Evolutionary conservation across 2,329 filamentous ascomycete species (phyloP), one percentile per base, ranked within the genome.

Genomic region (Lachnellula suecica): DNA sequence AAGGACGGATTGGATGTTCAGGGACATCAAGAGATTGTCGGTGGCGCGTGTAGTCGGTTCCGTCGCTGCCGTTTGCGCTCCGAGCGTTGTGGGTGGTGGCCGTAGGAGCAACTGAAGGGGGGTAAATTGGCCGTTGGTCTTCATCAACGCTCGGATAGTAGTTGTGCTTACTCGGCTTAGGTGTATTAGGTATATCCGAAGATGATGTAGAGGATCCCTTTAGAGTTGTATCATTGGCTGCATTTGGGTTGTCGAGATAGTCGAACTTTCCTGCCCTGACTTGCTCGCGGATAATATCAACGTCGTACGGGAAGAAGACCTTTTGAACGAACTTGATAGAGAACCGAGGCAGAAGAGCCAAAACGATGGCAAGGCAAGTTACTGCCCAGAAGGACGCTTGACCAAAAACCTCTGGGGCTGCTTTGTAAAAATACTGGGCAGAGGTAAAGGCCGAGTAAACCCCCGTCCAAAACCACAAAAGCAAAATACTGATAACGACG

Each of bases 401-500:
- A 24, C 83, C 83, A 60, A 96, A 97, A 9, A 95, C 83, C 71
- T 97, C 83, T 1, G 80, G 72, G 4, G 84, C 93, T 2, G 89
- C 82, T 59, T 87, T 78, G 74, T 93, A 97, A 71, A 97, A 89
- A 64, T 83, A 82, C 2, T 80, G 78, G 0, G 85, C 85, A 6
- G 59, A 58, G 6, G 44, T 55, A 50, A 66, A 85, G 27, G 70
- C 72, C 4, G 64, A 71, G 73, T 95, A 99, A 34, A 96, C 80
- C 25, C 91, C 94, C 5, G 94, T 97, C 91, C 94, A 97, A 74
- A 96, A 88, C 78, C 91, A 99, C 66, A 97, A 83, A 63, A 97
- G 82, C 25, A 97, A 70, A 57, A 88, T 88, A 72, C 91, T 96
- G 70, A 97, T 81, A 22, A 73, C 72, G 47, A 95, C 87, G 57